Base-by-base conservation (phyloP, 495 filamentous ascomycete genomes). In the Penicillium egyptiacum region DNA sequence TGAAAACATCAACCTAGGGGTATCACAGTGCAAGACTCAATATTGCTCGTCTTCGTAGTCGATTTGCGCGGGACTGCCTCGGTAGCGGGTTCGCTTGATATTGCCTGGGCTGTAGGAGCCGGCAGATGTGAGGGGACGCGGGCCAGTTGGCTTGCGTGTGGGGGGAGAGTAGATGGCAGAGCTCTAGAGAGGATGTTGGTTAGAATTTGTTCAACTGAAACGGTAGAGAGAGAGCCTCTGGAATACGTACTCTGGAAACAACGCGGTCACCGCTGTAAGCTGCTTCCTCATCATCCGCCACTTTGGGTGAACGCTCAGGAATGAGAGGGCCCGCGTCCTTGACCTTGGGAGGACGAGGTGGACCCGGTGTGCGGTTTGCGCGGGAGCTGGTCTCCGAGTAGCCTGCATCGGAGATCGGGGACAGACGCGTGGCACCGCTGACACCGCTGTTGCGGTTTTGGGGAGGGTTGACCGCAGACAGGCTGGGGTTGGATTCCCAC, bases 401-500 rank as follows among this genome's bases (percentile, higher is more conserved):
- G 47, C 77, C 79, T 35, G 70, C 71, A 41, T 82, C 79, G 2
- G 79, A 82, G 40, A 83, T 82, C 5, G 81, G 80, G 31, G 79
- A 79, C 5, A 83, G 69, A 20, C 77, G 73, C 37, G 23, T 22
- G 25, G 20, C 30, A 17, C 50, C 50, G 42, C 79, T 76, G 40
- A 67, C 72, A 45, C 66, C 71, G 57, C 79, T 80, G 56, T 72
- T 71, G 56, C 77, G 70, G 35, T 78, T 75, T 28, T 64, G 57
- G 39, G 69, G 70, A 43, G 73, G 63, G 49, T 76, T 70, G 46
- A 67, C 70, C 4, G 67, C 74, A 16, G 76, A 69, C 20, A 82
- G 67, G 51, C 75, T 79, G 40, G 79, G 73, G 52, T 84, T 86
- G 39, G 79, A 84, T 6, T 85, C 84, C 86, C 89, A 96, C 57